Conservation (phyloP, 768 basidiomycete species). For the Lyophyllum decastes region DNA sequence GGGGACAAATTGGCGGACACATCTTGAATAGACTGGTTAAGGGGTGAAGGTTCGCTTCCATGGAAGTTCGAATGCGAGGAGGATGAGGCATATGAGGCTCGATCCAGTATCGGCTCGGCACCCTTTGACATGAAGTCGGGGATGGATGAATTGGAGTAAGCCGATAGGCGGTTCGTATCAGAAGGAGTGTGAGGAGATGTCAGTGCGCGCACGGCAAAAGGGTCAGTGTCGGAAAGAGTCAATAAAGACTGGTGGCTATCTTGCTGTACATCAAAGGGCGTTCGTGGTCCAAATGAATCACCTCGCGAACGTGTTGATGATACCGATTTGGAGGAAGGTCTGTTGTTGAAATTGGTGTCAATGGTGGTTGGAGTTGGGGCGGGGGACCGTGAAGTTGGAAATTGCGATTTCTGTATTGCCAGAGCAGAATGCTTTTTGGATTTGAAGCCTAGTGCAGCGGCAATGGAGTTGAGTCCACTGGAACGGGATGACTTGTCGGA, state of each 20-base stretch:
- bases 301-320: conserved; percentile 58
- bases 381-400: conserved; percentile 18
- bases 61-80: conserved; percentile 52
- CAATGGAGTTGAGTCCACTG: conserved; percentile 47
- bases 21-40: conserved; percentile 1
- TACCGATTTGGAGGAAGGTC: conserved; percentile 55
- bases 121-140: conserved; percentile 44
- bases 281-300: conserved; percentile 55
- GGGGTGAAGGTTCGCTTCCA: conserved; percentile 28
- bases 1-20: background rate
- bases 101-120: conserved; percentile 37
- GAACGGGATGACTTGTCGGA: conserved; percentile 30
- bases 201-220: conserved; percentile 56
- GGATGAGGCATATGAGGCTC: conserved; percentile 58
- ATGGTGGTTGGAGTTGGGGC: conserved; percentile 18
- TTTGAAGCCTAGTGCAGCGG: conserved; percentile 64
- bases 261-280: conserved; percentile 50
- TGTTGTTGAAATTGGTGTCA: conserved; percentile 28
- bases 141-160: conserved; percentile 52
- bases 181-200: conserved; percentile 38
- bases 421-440: conserved; percentile 58
- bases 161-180: conserved; percentile 52
- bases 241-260: conserved; percentile 52
- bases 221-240: conserved; percentile 65
- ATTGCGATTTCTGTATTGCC: conserved; percentile 52